Base-by-base conservation (phyloP, 108 stramenopile species). In the Nitzschia palea region DNA sequence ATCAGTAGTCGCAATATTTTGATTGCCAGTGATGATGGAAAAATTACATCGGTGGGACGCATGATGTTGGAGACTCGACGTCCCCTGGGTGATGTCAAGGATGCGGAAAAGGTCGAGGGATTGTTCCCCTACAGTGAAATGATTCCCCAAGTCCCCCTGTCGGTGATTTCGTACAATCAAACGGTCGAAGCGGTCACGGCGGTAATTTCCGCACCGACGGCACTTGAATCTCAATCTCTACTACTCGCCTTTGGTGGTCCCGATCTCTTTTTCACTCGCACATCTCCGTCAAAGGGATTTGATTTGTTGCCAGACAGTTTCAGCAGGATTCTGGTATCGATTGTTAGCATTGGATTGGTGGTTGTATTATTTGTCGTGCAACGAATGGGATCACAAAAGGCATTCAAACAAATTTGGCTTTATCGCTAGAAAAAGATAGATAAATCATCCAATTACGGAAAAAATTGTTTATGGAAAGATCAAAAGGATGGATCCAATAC, bases 1-100 rank as follows among this genome's bases (percentile, higher is more conserved):
- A 96, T 98, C 51, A 94, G 96, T 37, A 71, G 81, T 18, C 92
- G 87, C 37, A 85, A 91, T 45, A 77, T 97, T 20, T 44, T 98
- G 45, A 55, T 97, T 63, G 87, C 94, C 31, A 86, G 82, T 37
- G 75, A 76, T 37, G 96, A 89, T 40, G 94, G 88, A 2, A 82
- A 95, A 58, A 73, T 97, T n/a, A 68, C 72, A 62, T 58, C 73
- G 2, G 65, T 95, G 12, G 81, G 84, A 52, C 74, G 90, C 28
- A 82, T 85, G 35, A 55, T 96, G 44, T 54, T 99, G 25, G 95
- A 97, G 51, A 95, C 98, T 5, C 89, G 98, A 45, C 82, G 98
- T 29, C 98, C 97, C 18, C 61, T 79, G 53, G 90, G 87, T 3
- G 86, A 91, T 27, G 66, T 85, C 29, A 89, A 91, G 37, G 80